Conservation (phyloP, 352 stramenopile genomes). For the Blastocystis sp. region DNA sequence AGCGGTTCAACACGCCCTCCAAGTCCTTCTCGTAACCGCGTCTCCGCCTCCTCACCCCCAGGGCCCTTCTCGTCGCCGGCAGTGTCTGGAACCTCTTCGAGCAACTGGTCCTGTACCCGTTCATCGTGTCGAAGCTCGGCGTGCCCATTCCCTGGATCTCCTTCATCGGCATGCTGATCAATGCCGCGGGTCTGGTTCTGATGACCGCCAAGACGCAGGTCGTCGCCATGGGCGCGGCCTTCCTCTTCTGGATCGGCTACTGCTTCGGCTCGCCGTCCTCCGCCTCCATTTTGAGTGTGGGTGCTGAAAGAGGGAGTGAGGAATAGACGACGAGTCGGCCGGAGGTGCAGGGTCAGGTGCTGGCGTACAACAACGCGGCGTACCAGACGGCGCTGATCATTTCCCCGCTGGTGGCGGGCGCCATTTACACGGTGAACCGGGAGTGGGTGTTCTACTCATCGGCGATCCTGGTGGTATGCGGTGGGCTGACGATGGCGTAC, state of each 20-base stretch:
- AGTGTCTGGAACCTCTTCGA: not conserved
- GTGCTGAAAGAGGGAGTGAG: not conserved
- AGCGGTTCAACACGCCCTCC: not conserved
- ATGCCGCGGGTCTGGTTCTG: not conserved
- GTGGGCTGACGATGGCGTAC: not conserved
- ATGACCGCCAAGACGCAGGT: not conserved
- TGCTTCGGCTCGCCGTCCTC: constrained; percentile 20
- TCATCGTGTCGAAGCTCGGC: not conserved
- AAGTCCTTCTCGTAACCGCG: not conserved
- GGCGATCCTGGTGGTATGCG: not conserved
- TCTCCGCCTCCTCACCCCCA: not conserved
- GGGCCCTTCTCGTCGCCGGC: not conserved
- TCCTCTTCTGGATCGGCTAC: constrained; percentile 54
- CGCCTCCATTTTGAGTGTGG: constrained; percentile 48
- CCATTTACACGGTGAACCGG: not conserved
- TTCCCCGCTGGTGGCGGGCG: not conserved
- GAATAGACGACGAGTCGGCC: not conserved
- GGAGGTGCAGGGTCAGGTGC: not conserved
- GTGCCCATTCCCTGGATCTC: not conserved
- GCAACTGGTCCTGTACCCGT: not conserved
- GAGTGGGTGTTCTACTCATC: not conserved
- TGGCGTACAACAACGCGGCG: not conserved
- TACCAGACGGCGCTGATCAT: not conserved
- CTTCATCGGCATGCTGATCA: not conserved
- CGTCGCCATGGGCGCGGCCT: constrained; percentile 2